Conservation (phyloP, 441 rosid genomes). For the Gossypium trilobum region DNA sequence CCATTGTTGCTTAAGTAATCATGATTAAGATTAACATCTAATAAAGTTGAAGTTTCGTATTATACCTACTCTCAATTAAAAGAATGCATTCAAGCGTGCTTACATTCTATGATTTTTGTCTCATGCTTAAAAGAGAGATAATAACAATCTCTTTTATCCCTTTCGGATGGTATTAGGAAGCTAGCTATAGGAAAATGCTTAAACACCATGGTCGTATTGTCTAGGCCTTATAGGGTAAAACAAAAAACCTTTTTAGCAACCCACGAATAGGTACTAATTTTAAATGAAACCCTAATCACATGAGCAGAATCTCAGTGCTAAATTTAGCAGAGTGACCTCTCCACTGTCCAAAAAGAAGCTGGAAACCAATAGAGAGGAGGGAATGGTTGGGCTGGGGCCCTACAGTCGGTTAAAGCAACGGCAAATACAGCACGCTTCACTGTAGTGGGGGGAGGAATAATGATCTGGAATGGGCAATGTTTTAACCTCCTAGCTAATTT, state of each 20-base stretch:
- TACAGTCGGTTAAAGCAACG: constrained; percentile 5
- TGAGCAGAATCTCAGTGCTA: neutral
- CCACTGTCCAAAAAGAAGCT: neutral
- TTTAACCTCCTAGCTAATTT: neutral
- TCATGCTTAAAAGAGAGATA: neutral
- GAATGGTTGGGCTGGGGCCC: neutral
- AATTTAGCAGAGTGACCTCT: neutral
- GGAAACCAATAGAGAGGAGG: neutral
- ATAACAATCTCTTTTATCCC: neutral
- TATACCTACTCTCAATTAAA: neutral
- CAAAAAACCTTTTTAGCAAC: neutral
- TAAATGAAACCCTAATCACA: neutral
- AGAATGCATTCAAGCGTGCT: neutral
- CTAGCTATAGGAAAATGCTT: neutral
- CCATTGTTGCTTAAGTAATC: too few species aligned
- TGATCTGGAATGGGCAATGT: neutral
- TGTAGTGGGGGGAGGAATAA: neutral
- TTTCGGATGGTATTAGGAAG: neutral
- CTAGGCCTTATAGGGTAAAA: neutral
- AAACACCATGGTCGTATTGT: neutral
- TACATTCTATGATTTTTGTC: neutral
- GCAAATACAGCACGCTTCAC: constrained; percentile 17
- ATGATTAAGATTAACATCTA: neutral
- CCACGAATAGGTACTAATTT: neutral
- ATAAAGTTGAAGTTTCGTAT: too few species aligned